phyloP scores from a whole-genome alignment of 495 filamentous ascomycete species.

The Neurospora sp. region DNA sequence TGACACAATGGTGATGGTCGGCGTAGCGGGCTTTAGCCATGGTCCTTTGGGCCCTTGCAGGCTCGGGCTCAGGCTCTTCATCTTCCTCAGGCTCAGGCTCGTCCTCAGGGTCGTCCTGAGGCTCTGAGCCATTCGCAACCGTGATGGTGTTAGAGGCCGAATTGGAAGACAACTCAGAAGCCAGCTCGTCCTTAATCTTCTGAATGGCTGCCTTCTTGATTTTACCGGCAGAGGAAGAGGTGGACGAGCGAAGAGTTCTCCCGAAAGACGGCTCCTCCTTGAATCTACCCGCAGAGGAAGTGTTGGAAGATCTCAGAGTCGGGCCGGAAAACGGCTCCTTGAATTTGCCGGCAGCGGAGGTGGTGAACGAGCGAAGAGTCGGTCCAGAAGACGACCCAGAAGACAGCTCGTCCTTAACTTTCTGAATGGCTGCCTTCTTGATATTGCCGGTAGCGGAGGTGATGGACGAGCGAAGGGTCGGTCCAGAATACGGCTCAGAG shows the following conservation, averaged over 20 bases:
- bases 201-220: background rate
- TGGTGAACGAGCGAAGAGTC: background rate
- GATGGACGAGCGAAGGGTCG: background rate
- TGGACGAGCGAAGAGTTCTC: background rate
- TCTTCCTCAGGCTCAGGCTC: background rate
- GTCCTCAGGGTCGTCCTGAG: background rate
- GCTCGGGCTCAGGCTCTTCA: background rate
- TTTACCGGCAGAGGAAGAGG: background rate
- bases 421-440: background rate
- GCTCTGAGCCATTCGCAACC: background rate
- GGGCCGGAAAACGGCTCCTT: background rate
- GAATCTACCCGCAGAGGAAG: background rate
- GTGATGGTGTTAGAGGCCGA: background rate
- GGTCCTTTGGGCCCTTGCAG: background rate
- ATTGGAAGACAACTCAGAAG: background rate
- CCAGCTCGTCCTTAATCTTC: background rate
- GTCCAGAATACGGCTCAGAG: background rate
- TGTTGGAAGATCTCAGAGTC: background rate
- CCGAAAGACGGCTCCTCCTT: background rate
- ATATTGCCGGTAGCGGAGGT: background rate
- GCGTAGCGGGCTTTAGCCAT: background rate
- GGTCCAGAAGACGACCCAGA: no score
- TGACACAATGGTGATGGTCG: background rate
- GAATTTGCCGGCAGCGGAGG: background rate
- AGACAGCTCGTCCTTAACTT: no score